Evolutionary conservation across 108 stramenopile species (phyloP).

Genomic region (Skeletonema tropicum): DNA sequence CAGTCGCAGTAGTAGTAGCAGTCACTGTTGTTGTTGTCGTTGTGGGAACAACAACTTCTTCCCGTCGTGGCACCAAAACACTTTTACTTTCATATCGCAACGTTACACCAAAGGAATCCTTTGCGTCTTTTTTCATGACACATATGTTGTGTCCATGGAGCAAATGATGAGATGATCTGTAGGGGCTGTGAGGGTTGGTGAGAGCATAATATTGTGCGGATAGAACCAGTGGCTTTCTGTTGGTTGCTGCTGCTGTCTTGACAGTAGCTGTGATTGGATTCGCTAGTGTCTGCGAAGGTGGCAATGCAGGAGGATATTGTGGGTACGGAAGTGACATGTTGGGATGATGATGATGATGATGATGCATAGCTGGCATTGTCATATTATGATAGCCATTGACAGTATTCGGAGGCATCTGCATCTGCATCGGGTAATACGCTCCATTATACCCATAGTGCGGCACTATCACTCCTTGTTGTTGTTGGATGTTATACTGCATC

Average conservation of each 20-base stretch:
- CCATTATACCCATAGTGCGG: neutral
- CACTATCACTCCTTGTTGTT: neutral
- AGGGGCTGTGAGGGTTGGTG: conserved; percentile 34
- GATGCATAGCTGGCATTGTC: neutral
- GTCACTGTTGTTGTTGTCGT: neutral
- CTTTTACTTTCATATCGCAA: conserved; percentile 48
- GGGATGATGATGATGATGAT: too few relatives aligned
- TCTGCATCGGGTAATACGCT: neutral
- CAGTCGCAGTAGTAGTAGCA: neutral
- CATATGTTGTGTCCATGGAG: conserved; percentile 20
- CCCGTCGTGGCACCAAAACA: conserved; percentile 50
- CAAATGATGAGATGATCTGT: conserved; percentile 18
- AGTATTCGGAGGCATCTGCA: neutral
- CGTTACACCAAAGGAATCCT: conserved; percentile 63
- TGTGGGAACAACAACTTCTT: neutral
- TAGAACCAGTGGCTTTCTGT: conserved; percentile 14
- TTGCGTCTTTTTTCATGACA: conserved; percentile 31
- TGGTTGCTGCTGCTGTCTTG: conserved; percentile 11
- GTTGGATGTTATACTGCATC: neutral
- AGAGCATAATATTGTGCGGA: conserved; percentile 25
- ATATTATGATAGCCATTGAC: neutral
- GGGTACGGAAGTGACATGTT: neutral
- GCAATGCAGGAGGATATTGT: neutral
- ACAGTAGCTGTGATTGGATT: neutral
- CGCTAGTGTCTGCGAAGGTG: neutral